Base-by-base conservation (phyloP, 495 filamentous ascomycete species). In the Penicillium fimorum region DNA sequence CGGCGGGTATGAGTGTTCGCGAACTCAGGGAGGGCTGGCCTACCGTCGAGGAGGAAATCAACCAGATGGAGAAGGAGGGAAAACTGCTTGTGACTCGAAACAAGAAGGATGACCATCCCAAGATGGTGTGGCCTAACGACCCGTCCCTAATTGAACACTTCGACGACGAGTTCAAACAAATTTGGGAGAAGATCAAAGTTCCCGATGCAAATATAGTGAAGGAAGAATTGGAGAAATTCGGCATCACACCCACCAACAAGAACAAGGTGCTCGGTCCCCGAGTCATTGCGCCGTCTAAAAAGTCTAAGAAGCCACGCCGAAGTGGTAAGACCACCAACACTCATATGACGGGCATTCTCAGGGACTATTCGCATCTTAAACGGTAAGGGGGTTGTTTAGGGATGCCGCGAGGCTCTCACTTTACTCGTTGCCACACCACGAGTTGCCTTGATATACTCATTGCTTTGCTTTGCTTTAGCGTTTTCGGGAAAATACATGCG, bases 1-100 rank as follows among this genome's bases (percentile, higher is more conserved):
- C 89, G 1, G 81, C 84, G 47, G 91, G 91, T 2, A 83, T 97
- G 50, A 77, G 74, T 44, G 90, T 97, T 47, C 90, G 88, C 65
- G 90, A 96, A 55, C 79, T 98, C 27, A 92, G 93, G 68, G 94
- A 98, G 65, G 95, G 95, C 27, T 98, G 94, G 94, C 83, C 86
- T 6, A 86, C 86, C 56, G 92, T 89, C 57, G 83, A 90, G 43
- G 81, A 85, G 15, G 80, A 87, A 2, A 89, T 98, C 72, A 81
- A 84, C 55, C 78, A 84, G 60, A 75, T 97, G 53, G 94, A 97
- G 77, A 71, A 70, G 18, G 83, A 87, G 61, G 87, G 90, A 52
- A 87, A 88, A 72, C 76, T 97, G 12, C 76, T 97, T 18, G 88
- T 96, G 15, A 87, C 88, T 27, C 82, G 92, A 38, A 92, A 92